Percentiles rank a stretch among this genome's conserved stretches.
Conservation (phyloP, 345 rosid genomes). For the Adansonia digitata region DNA sequence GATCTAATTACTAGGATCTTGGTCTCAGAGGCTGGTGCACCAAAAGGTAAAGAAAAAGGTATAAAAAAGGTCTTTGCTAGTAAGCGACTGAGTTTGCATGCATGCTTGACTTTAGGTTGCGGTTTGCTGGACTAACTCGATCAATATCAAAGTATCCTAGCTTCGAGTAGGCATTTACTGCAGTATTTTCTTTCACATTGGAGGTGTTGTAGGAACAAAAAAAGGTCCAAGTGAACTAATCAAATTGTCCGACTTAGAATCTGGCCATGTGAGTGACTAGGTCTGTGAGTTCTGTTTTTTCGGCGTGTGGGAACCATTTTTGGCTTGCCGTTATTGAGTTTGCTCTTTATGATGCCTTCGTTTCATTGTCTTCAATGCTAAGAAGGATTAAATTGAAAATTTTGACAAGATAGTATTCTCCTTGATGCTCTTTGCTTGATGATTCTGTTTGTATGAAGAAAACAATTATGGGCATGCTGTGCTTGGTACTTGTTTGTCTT, state of each 20-base stretch:
- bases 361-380: neutral
- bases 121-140: neutral
- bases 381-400: neutral
- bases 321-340: neutral
- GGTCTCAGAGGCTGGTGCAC: neutral
- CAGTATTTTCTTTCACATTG: neutral
- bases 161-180: neutral
- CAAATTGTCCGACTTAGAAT: neutral
- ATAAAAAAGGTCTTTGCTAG: neutral
- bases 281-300: too few relatives aligned
- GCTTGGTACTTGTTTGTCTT: neutral
- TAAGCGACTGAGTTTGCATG: neutral
- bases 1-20: neutral
- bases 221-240: neutral
- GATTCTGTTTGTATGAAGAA: neutral
- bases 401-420: neutral
- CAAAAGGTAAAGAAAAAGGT: neutral
- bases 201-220: neutral
- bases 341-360: neutral
- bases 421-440: neutral
- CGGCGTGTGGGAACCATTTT: neutral
- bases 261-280: neutral
- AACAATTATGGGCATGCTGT: neutral
- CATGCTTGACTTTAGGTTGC: neutral
- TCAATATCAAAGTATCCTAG: neutral